These are phyloP conservation scores for Sclerotinia nivalis DNA, from an alignment of 2,329 filamentous ascomycete species.

Conservation along the genomic window DNA sequence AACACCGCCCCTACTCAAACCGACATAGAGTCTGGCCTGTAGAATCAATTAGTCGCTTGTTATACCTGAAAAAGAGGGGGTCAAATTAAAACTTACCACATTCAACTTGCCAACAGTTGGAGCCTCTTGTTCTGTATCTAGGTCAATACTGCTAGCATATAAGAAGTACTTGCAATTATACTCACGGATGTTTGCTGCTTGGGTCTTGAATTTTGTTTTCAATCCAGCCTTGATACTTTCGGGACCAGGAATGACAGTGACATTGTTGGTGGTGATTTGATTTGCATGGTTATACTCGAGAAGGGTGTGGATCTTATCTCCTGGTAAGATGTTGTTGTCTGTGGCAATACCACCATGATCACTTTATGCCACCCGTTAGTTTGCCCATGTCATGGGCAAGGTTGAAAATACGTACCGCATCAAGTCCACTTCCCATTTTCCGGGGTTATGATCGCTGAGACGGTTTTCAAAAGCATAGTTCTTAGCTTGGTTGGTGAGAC, in stretches of 20 bases:
- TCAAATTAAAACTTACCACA: neutral
- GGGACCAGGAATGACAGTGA: neutral
- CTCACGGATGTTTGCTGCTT: neutral
- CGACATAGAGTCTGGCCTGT: slow-evolving; percentile 26
- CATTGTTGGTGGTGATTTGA: neutral
- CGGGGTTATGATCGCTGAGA: slow-evolving; percentile 29
- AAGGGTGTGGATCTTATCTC: neutral
- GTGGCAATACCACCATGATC: neutral
- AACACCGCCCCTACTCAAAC: neutral
- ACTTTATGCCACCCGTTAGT: neutral
- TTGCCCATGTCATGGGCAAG: neutral
- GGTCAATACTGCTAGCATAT: neutral
- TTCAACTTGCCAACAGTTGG: neutral
- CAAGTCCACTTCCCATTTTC: slow-evolving; percentile 26
- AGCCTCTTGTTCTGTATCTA: neutral
- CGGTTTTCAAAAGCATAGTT: slow-evolving; percentile 31
- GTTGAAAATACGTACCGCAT: neutral
- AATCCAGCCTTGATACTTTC: neutral
- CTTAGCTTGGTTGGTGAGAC: slow-evolving; percentile 28
- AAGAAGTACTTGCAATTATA: neutral
- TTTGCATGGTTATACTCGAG: neutral
- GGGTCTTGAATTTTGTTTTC: neutral
- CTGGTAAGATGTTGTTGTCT: slow-evolving; percentile 8
- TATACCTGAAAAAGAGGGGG: neutral
- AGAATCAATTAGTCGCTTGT: neutral